Percentiles rank a stretch among this genome's conserved stretches.
Conservation (phyloP, 805 yeast species). For the Candida golubevii region DNA sequence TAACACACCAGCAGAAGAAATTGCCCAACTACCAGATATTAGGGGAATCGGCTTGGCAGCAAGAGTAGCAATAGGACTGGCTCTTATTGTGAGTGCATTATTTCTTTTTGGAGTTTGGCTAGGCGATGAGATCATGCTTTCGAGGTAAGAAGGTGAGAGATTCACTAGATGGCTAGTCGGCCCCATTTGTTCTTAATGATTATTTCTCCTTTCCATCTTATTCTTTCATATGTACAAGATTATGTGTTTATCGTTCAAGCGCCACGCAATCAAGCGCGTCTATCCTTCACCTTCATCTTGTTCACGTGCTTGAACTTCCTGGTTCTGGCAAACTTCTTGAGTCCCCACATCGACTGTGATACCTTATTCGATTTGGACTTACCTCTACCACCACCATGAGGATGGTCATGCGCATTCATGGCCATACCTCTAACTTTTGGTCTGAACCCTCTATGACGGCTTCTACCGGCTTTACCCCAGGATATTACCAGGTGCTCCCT, state of each 20-base stretch:
- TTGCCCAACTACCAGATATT: too few species aligned
- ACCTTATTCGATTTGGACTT: slow-evolving; percentile 93
- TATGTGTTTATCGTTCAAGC: too few species aligned
- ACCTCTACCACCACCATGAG: slow-evolving; percentile 99
- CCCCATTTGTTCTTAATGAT: too few species aligned
- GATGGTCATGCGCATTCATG: slow-evolving; percentile 96
- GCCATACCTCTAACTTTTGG: slow-evolving; percentile 98
- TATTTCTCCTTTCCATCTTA: too few species aligned
- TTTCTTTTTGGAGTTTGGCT: slow-evolving; percentile 6
- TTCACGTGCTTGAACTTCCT: slow-evolving; percentile 86
- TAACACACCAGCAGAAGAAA: not conserved
- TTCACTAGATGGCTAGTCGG: too few species aligned
- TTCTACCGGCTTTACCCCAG: slow-evolving; percentile 96
- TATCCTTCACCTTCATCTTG: slow-evolving; percentile 80
- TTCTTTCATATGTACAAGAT: too few species aligned
- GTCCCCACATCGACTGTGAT: slow-evolving; percentile 96
- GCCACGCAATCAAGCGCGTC: slow-evolving; percentile 45
- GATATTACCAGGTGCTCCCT: slow-evolving; percentile 85
- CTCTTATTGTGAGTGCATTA: slow-evolving; percentile 5
- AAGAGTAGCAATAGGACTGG: slow-evolving; percentile 6
- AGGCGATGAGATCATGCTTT: slow-evolving; percentile 6
- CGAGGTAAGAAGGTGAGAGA: not conserved
- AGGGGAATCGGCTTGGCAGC: not conserved
- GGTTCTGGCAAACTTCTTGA: slow-evolving; percentile 90
- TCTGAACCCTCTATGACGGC: slow-evolving; percentile 87